A percentile compares a stretch with the other conserved stretches of the same genome.
Evolutionary conservation across 73 alveolate species (phyloP).

Genomic region (Durusdinium trenchii): DNA sequence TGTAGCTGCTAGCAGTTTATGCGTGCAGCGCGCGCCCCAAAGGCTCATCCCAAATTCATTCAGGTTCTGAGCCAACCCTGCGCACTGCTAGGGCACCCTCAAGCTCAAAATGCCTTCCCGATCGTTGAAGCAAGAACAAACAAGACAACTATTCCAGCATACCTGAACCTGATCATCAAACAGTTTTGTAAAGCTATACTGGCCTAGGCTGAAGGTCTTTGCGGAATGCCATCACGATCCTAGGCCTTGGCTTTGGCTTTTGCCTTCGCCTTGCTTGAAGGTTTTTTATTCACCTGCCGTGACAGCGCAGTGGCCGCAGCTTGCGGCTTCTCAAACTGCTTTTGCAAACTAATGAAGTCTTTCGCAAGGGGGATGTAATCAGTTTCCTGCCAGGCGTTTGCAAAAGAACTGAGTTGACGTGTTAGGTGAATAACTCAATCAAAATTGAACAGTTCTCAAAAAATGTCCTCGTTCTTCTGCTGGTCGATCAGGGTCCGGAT

Average conservation of each 20-base stretch:
- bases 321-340: constrained; percentile 21
- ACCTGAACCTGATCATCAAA: no score
- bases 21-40: no score
- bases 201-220: no score
- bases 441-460: background rate
- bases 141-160: no score
- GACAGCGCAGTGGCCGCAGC: background rate
- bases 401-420: background rate
- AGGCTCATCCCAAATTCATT: no score
- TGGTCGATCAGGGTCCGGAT: background rate
- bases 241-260: background rate
- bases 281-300: background rate
- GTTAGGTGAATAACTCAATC: background rate
- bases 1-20: no score
- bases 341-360: background rate
- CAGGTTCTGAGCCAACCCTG: no score
- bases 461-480: background rate
- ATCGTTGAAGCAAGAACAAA: no score
- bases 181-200: no score
- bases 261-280: background rate
- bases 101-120: no score
- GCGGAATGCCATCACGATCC: no score
- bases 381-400: background rate
- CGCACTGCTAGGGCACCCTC: no score
- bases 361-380: background rate